A percentile compares a stretch with the other conserved stretches of the same genome.
Conservation (phyloP, 2,329 filamentous ascomycete species). For the Monosporascus sp. region DNA sequence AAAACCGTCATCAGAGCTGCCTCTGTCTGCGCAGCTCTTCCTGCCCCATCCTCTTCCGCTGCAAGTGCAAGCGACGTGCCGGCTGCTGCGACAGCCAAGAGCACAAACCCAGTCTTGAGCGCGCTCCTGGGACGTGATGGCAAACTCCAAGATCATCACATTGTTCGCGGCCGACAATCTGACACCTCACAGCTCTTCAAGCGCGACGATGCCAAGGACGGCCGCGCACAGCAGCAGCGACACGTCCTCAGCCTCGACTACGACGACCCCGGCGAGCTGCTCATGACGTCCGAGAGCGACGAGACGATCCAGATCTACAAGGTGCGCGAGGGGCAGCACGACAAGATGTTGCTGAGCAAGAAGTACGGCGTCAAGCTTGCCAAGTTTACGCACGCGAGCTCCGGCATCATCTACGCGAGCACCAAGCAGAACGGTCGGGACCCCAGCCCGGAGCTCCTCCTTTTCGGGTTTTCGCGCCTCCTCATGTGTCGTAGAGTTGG, state of each 20-base stretch:
- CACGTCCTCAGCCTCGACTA: conserved; percentile 90
- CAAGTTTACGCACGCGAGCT: conserved; percentile 86
- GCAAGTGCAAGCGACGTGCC: neutral
- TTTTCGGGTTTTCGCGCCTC: neutral
- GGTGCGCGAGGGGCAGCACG: conserved; percentile 81
- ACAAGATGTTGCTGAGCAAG: conserved; percentile 86
- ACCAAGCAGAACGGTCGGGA: conserved; percentile 81
- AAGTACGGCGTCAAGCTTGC: conserved; percentile 96
- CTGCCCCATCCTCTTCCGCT: too few species aligned
- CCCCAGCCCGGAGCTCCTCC: neutral
- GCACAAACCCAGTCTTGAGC: neutral
- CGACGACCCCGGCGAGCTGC: conserved; percentile 87
- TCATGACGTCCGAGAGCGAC: conserved; percentile 88
- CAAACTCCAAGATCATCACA: neutral
- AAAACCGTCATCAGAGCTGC: neutral
- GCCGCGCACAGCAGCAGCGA: conserved; percentile 49
- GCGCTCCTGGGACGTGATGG: neutral
- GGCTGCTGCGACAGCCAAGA: neutral
- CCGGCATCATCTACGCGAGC: conserved; percentile 89
- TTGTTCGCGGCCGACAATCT: conserved; percentile 3
- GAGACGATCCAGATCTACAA: conserved; percentile 96
- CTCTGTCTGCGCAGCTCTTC: neutral
- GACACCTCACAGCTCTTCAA: conserved; percentile 48
- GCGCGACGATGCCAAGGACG: conserved; percentile 50
- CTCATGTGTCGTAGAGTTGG: neutral